A percentile compares a stretch with the other conserved stretches of the same genome.
Evolutionary conservation across 441 rosid genomes (phyloP).

Genomic region (Arabidopsis hybrid): DNA sequence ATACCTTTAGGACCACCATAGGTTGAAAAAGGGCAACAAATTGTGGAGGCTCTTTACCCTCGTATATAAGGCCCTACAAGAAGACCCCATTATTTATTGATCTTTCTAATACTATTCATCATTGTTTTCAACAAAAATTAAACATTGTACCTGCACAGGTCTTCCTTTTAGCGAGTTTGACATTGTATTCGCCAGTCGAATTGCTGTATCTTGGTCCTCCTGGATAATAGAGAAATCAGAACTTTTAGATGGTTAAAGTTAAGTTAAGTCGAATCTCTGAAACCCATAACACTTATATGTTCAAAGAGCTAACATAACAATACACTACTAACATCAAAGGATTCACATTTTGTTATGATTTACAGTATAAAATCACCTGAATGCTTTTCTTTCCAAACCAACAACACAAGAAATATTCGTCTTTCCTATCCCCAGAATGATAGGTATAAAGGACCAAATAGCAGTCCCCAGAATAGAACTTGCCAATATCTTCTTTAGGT

Average conservation of each 20-base stretch:
- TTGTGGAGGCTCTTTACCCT: slow-evolving; percentile 98
- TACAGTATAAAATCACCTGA: slow-evolving; percentile 59
- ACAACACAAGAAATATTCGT: slow-evolving; percentile 84
- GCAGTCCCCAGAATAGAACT: slow-evolving; percentile 98
- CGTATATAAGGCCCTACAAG: slow-evolving; percentile 83
- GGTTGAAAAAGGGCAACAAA: slow-evolving; percentile 95
- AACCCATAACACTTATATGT: background rate
- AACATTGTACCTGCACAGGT: slow-evolving; percentile 82
- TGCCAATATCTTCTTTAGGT: slow-evolving; percentile 88
- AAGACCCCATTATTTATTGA: slow-evolving; percentile 43
- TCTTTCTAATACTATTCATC: slow-evolving; percentile 32
- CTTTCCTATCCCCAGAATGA: slow-evolving; percentile 96
- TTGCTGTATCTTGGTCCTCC: slow-evolving; percentile 90
- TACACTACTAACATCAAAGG: slow-evolving; percentile 18
- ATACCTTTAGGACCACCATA: slow-evolving; percentile 94
- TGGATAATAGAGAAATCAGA: slow-evolving; percentile 43
- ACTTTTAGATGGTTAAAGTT: slow-evolving; percentile 7
- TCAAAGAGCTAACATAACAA: slow-evolving; percentile 15
- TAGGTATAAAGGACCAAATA: slow-evolving; percentile 87
- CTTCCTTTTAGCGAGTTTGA: slow-evolving; percentile 89
- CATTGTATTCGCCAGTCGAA: slow-evolving; percentile 77
- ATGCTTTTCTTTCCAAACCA: slow-evolving; percentile 94
- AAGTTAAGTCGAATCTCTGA: background rate
- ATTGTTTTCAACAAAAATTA: slow-evolving; percentile 26
- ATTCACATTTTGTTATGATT: slow-evolving; percentile 1